Conservation (phyloP, 352 stramenopile species). For the Phytopythium cucurbitacearum region DNA sequence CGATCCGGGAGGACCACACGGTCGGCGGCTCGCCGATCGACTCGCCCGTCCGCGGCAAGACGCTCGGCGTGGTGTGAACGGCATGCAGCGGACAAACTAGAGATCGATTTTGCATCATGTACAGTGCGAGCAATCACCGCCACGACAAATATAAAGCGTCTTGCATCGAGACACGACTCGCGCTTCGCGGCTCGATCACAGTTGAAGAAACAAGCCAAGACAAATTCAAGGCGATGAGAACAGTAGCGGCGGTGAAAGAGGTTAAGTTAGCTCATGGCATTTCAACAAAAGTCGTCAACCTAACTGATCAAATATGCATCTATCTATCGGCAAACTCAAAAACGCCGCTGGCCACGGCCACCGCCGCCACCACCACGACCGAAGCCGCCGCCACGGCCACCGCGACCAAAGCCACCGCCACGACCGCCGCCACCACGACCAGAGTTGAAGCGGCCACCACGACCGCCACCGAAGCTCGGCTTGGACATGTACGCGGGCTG, state of each 20-base stretch:
- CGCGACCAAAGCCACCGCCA: constrained; percentile 24
- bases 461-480: constrained; percentile 31
- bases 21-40: constrained; percentile 30
- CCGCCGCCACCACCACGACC: constrained; percentile 22
- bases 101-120: no score
- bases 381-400: constrained; percentile 30
- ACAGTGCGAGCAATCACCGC: no score
- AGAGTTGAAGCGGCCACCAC: constrained; percentile 29
- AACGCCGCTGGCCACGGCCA: constrained; percentile 20
- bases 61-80: no score
- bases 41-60: not conserved
- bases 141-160: no score
- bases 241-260: no score
- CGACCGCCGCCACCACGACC: constrained; percentile 26
- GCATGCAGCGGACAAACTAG: no score
- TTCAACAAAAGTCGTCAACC: not conserved
- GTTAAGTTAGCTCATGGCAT: no score
- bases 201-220: no score
- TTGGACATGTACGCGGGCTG: constrained; percentile 48
- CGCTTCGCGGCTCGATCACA: no score
- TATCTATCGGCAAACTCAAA: constrained; percentile 14
- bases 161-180: no score
- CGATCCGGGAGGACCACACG: constrained; percentile 38
- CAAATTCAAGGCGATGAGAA: no score
- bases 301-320: not conserved